Conservation (phyloP, 1,284 basidiomycete species). For the Ceratobasidium papillatum region DNA sequence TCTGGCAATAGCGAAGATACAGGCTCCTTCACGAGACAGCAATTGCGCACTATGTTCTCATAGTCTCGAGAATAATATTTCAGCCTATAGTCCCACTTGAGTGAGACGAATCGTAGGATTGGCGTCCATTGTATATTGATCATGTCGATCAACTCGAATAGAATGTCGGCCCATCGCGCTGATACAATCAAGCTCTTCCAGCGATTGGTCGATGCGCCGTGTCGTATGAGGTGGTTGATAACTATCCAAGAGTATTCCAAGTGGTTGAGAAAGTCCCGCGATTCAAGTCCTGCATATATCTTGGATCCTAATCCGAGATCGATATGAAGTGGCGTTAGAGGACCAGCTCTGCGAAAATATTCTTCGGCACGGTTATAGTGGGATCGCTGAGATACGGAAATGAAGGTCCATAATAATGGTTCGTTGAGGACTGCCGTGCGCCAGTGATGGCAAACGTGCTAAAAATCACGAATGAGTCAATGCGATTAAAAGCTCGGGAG, state of each 20-base stretch:
- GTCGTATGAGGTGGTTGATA: neutral
- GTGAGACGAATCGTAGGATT: neutral
- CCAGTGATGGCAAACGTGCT: conserved; percentile 21
- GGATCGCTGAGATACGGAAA: neutral
- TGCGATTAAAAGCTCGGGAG: neutral
- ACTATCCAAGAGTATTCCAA: neutral
- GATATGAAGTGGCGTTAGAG: neutral
- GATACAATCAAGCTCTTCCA: neutral
- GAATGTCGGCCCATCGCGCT: neutral
- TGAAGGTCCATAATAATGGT: conserved; percentile 2
- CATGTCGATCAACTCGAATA: neutral
- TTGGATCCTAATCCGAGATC: neutral
- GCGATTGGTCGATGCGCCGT: neutral
- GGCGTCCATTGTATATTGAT: neutral
- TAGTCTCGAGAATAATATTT: neutral
- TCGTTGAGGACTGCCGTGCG: neutral
- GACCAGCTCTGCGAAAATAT: neutral
- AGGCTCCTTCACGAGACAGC: neutral
- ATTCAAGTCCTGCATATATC: neutral
- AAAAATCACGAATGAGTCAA: neutral
- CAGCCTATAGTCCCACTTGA: neutral
- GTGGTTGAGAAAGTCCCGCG: neutral
- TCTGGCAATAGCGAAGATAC: neutral
- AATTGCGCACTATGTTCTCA: too few relatives aligned
- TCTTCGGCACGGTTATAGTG: neutral